Evolutionary conservation across 495 filamentous ascomycete species (phyloP).

Genomic region (Talaromyces proteolyticus): DNA sequence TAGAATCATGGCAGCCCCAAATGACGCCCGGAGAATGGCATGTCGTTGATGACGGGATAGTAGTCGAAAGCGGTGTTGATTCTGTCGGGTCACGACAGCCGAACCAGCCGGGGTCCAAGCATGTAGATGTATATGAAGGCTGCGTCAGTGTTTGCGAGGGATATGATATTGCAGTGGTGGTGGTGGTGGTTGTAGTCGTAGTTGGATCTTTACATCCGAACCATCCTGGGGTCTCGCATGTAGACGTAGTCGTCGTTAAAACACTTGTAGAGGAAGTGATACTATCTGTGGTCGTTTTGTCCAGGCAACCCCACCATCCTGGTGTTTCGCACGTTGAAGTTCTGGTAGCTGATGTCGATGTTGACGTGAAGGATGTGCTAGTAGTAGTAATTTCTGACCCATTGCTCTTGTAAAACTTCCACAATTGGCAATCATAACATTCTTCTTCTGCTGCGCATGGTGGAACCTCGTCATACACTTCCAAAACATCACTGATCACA

Average conservation of each 20-base stretch:
- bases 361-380: constrained; percentile 38
- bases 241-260: constrained; percentile 36
- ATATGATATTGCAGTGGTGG: too few relatives aligned
- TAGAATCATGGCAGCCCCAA: too few relatives aligned
- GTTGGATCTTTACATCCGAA: constrained; percentile 59
- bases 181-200: constrained; percentile 39
- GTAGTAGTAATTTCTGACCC: constrained; percentile 70
- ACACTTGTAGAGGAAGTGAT: constrained; percentile 50
- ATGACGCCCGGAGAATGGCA: too few relatives aligned
- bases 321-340: constrained; percentile 87
- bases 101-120: too few relatives aligned
- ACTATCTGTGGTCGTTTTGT: constrained; percentile 48
- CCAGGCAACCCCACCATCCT: constrained; percentile 58
- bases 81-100: too few relatives aligned
- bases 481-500: constrained; percentile 81
- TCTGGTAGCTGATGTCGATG: constrained; percentile 48
- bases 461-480: constrained; percentile 72
- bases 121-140: too few relatives aligned
- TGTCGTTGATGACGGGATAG: too few relatives aligned
- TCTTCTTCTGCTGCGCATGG: constrained; percentile 67
- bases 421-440: constrained; percentile 84
- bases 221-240: constrained; percentile 64
- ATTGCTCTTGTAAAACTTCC: constrained; percentile 93
- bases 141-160: too few relatives aligned
- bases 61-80: constrained; percentile 25